Base-by-base conservation (phyloP, 176 grass and related monocot species). In the Rhynchospora breviuscula region DNA sequence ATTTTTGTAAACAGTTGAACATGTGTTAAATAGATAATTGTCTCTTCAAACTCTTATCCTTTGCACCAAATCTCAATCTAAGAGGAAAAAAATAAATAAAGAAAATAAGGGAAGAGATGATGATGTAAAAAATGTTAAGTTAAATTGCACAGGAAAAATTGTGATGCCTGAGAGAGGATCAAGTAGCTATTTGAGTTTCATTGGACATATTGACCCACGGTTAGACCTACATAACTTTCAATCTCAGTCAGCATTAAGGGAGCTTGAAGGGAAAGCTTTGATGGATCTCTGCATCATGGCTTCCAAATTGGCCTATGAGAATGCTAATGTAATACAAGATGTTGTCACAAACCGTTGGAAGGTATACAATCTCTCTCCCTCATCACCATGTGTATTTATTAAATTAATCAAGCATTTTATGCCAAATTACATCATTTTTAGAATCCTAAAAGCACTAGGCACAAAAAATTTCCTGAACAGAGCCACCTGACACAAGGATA, bases 231-330 rank as follows among this genome's bases (percentile, higher is more conserved):
- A 75, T 52, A 74, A 76, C 26, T 85, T 88, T 66, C 56, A 47
- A 40, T 26, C 8, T 8, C 22, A 69, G 33, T 72, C 31, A 10
- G 3, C 11, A 43, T 26, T 21, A 10, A 47, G 45, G 7, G 31
- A 45, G 17, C 33, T 46, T 17, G 49, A 69, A 33, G 78, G 82
- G 10, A 60, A 29, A 25, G 87, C 53, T 81, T 54, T 88, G 57
- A 66, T 81, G 51, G 87, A 88, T 69, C 77, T 88, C 17, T 88
- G 87, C 76, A 74, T 81, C 25, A 88, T 88, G 87, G 87, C 87
- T 22, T 85, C 87, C 4, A 88, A 88, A 70, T 52, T 88, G 68
- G 87, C 87, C 48, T 88, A 88, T 76, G 87, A 88, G 75, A 88
- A 88, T 75, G 65, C 54, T 33, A 81, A 85, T 40, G 75, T 85